These are phyloP conservation scores for Alnus glutinosa DNA, from an alignment of 306 rosid genomes.

Conservation along the genomic window DNA sequence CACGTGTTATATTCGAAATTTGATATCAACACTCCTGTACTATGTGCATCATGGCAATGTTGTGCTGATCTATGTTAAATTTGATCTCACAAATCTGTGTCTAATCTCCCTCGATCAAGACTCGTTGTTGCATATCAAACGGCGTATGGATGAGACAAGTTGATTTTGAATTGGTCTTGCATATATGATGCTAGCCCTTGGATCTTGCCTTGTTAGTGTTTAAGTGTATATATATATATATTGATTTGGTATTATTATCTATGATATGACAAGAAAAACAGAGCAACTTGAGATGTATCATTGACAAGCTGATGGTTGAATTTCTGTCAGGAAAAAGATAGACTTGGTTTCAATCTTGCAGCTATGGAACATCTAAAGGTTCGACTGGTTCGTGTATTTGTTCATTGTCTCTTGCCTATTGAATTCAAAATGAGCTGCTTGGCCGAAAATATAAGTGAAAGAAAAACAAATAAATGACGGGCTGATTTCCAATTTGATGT, in stretches of 20 bases:
- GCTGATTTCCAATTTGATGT: constrained; percentile 25
- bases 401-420: no score
- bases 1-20: no score
- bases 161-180: no score
- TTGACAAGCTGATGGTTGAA: constrained; percentile 28
- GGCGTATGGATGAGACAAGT: no score
- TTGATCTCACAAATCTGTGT: neutral
- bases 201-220: no score
- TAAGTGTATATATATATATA: no score
- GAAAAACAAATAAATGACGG: neutral
- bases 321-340: constrained; percentile 76
- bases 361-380: constrained; percentile 81
- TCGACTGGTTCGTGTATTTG: no score
- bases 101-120: neutral
- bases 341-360: constrained; percentile 84
- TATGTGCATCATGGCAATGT: neutral
- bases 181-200: no score
- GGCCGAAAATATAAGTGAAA: neutral
- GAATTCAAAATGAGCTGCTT: constrained; percentile 12
- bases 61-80: neutral
- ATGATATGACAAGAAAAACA: no score
- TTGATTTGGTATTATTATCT: no score
- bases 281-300: neutral
- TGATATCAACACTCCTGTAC: no score
- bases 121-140: no score